These are phyloP conservation scores for Auricularia heimuer DNA, from an alignment of 768 basidiomycete genomes.

Conservation along the genomic window DNA sequence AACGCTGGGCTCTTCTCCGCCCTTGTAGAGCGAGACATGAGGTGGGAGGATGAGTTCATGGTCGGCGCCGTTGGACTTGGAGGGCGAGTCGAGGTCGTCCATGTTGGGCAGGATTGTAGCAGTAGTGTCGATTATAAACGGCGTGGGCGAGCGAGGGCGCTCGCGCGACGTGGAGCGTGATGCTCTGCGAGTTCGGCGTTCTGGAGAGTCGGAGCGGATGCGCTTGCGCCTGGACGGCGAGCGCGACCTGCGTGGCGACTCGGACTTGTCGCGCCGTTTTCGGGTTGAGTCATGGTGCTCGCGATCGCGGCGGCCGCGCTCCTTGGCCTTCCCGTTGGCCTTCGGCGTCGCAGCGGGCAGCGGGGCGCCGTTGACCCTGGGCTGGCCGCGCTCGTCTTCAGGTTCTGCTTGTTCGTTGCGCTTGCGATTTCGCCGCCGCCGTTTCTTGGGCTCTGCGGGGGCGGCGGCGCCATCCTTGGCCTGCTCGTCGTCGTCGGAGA, in stretches of 20 bases:
- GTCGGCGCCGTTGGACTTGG: not conserved
- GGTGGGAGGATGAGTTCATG: slow-evolving; percentile 46
- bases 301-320: not conserved
- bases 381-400: not conserved
- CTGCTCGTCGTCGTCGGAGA: not conserved
- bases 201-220: not conserved
- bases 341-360: not conserved
- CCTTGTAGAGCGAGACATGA: slow-evolving; percentile 53
- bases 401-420: not conserved
- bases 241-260: not conserved
- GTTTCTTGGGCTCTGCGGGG: not conserved
- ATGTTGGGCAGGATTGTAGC: not conserved
- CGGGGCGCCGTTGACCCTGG: not conserved
- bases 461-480: not conserved
- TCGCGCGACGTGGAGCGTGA: not conserved
- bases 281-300: not conserved
- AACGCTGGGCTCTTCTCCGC: slow-evolving; percentile 24
- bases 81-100: not conserved
- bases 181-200: not conserved
- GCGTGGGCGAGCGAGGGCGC: not conserved
- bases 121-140: not conserved
- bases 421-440: not conserved
- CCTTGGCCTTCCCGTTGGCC: not conserved
- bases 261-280: not conserved
- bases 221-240: not conserved